These are phyloP conservation scores for Lunularia cruciata DNA, from an alignment of 225 moss, liverwort and hornwort species.

Conservation along the genomic window DNA sequence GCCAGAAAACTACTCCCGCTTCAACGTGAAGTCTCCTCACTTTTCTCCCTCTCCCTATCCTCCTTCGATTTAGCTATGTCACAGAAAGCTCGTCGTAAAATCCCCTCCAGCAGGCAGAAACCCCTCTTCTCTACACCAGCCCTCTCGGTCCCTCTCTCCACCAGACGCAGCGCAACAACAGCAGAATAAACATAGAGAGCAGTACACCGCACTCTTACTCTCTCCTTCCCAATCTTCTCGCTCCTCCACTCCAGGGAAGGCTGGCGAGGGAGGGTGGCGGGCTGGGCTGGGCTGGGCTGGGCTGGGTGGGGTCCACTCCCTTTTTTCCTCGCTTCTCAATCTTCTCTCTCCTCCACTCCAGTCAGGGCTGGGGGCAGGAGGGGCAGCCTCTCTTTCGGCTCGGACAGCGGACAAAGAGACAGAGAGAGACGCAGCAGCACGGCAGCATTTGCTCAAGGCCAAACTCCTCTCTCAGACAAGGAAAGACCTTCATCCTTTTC, in stretches of 20 bases:
- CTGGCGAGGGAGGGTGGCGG: too few relatives aligned
- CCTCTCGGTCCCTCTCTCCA: constrained; percentile 2
- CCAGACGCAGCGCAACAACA: not conserved
- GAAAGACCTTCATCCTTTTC: not conserved
- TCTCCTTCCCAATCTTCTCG: too few relatives aligned
- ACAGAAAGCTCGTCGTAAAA: constrained; percentile 19
- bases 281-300: too few relatives aligned
- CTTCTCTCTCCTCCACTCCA: not conserved
- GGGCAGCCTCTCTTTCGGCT: not conserved
- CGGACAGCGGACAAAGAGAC: constrained; percentile 21
- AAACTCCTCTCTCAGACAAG: not conserved
- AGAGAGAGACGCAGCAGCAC: constrained; percentile 23
- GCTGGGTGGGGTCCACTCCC: too few relatives aligned
- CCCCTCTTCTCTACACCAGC: constrained; percentile 2
- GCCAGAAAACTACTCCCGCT: constrained; percentile 9
- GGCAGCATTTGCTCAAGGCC: constrained; percentile 20
- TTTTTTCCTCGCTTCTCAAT: too few relatives aligned
- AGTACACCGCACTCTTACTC: constrained; percentile 10
- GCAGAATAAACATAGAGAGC: constrained; percentile 10
- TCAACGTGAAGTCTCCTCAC: not conserved
- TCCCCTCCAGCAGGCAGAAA: constrained; percentile 16
- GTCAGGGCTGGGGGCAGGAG: not conserved
- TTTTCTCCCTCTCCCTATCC: not conserved
- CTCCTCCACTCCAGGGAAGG: too few relatives aligned
- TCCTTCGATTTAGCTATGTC: constrained; percentile 25